Percentiles rank a stretch among this genome's conserved stretches.
These are phyloP conservation scores for Parafenestella ontariensis DNA, from an alignment of 2,329 filamentous ascomycete genomes.

Conservation along the genomic window DNA sequence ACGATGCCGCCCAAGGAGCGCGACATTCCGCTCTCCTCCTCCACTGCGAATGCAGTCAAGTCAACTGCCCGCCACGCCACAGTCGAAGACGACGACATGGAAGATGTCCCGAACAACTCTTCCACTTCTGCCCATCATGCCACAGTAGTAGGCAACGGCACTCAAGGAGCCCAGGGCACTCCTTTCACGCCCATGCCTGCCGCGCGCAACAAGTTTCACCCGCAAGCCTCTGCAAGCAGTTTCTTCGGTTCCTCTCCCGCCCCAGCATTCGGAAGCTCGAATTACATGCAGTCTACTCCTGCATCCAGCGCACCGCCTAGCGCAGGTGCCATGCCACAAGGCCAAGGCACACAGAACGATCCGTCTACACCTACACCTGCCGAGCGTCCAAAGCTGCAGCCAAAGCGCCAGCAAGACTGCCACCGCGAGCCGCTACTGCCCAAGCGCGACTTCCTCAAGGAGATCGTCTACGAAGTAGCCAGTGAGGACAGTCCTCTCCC, in stretches of 20 bases:
- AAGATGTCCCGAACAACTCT: not conserved
- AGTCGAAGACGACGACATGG: not conserved
- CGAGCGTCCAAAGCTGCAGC: not conserved
- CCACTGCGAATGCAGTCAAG: not conserved
- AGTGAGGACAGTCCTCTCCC: constrained; percentile 10
- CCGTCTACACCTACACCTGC: not conserved
- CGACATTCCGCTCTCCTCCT: not conserved
- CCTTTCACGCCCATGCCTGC: no score
- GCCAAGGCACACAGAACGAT: no score
- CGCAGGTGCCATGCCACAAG: no score
- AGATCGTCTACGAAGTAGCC: constrained; percentile 12
- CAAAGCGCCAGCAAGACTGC: constrained; percentile 1
- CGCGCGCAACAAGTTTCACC: no score
- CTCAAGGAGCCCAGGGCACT: no score
- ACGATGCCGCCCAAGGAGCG: not conserved
- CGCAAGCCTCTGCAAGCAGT: no score
- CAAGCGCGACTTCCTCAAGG: not conserved
- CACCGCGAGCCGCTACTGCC: not conserved
- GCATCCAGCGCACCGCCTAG: no score
- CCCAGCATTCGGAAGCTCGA: no score
- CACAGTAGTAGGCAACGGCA: no score
- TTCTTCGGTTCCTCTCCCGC: no score
- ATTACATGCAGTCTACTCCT: no score
- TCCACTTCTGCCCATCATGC: no score
- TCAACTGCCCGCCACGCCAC: not conserved